Conservation (phyloP, 2,329 filamentous ascomycete species). For the Microdochium bolleyi region DNA sequence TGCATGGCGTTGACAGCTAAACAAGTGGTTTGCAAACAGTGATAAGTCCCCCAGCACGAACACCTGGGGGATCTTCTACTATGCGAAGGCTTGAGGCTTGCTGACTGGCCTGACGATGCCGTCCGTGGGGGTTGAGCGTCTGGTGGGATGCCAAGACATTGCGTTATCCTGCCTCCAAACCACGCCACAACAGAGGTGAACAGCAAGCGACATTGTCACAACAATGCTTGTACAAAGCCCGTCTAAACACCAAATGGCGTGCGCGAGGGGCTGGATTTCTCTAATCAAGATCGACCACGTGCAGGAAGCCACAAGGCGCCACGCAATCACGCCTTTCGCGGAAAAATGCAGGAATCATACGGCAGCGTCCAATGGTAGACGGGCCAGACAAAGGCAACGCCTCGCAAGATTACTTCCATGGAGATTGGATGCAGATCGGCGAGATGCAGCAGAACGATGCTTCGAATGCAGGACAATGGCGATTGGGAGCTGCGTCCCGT, state of each 20-base stretch:
- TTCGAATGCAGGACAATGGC: not conserved
- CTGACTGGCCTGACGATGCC: not conserved
- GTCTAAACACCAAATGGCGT: not conserved
- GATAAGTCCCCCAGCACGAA: not conserved
- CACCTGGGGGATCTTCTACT: not conserved
- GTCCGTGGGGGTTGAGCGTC: not conserved
- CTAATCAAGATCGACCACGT: not conserved
- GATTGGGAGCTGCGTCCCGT: not conserved
- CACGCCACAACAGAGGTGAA: not conserved
- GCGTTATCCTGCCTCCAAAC: constrained; percentile 12
- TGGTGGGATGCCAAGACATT: constrained; percentile 16
- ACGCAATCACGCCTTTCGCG: not conserved
- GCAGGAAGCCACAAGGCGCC: not conserved
- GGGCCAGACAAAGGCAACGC: not conserved
- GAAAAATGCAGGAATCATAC: not conserved
- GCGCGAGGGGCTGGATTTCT: not conserved
- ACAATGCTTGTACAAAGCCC: not conserved
- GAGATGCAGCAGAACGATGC: not conserved
- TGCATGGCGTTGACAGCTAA: not conserved
- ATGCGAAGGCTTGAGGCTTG: not conserved
- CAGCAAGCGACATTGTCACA: not conserved
- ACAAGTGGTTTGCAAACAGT: not conserved
- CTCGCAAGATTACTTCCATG: not conserved
- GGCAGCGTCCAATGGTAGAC: not conserved
- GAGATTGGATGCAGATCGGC: not conserved